Percentiles rank a stretch among this genome's conserved stretches.
Evolutionary conservation across 2,329 filamentous ascomycete genomes (phyloP).

Genomic region (Pyrenophora tritici-repentis): DNA sequence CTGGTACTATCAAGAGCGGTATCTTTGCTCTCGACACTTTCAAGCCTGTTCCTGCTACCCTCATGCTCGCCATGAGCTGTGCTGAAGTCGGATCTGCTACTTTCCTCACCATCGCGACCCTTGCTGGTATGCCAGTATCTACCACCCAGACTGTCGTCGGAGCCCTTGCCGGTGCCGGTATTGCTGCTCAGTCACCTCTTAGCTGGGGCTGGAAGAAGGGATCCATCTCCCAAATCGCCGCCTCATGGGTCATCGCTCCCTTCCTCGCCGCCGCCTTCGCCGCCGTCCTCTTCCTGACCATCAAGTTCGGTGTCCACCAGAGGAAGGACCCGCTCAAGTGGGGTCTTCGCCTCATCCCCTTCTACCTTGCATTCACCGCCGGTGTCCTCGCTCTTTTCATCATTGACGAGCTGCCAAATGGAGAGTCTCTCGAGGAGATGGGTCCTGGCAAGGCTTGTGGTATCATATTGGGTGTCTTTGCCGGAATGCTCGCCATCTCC

Average conservation of each 20-base stretch:
- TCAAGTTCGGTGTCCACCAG: constrained; percentile 58
- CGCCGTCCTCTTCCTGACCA: constrained; percentile 56
- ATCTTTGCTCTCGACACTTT: constrained; percentile 60
- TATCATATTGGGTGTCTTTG: constrained; percentile 37
- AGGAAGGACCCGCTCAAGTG: constrained; percentile 56
- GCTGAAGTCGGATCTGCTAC: constrained; percentile 47
- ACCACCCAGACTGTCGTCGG: constrained; percentile 67
- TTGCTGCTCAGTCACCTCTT: constrained; percentile 49
- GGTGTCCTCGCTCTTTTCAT: constrained; percentile 63
- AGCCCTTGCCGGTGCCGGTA: constrained; percentile 64
- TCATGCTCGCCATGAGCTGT: constrained; percentile 65
- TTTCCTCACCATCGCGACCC: constrained; percentile 59
- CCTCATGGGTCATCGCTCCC: constrained; percentile 57
- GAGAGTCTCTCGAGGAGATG: constrained; percentile 36
- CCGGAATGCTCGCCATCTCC: constrained; percentile 24
- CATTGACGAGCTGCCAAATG: constrained; percentile 54
- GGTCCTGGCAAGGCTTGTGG: constrained; percentile 36
- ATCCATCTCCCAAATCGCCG: constrained; percentile 45
- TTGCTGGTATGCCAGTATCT: constrained; percentile 61
- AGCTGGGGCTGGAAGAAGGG: constrained; percentile 36
- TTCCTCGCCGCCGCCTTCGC: constrained; percentile 55
- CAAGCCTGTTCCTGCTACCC: constrained; percentile 53
- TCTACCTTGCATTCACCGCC: constrained; percentile 56
- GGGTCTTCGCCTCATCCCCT: constrained; percentile 55
- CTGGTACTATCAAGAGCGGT: constrained; percentile 66